A percentile compares a stretch with the other conserved stretches of the same genome.
Conservation (phyloP, 1,284 basidiomycete genomes). For the Moesziomyces sp. region DNA sequence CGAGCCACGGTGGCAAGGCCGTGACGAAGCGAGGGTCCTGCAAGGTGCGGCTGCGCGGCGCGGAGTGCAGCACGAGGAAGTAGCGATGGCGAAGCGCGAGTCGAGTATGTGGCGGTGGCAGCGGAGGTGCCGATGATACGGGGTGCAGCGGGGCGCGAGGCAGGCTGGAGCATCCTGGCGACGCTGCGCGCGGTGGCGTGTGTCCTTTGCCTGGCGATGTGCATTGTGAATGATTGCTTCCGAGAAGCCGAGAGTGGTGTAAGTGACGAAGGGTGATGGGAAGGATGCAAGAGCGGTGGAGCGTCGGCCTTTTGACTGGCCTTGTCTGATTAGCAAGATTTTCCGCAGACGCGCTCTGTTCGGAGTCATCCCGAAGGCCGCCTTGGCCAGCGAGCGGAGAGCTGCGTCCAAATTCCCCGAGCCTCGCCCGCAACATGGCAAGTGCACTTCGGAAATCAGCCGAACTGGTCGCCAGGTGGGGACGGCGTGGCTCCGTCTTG, state of each 20-base stretch:
- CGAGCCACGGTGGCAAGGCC: slow-evolving; percentile 72
- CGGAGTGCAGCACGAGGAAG: slow-evolving; percentile 1
- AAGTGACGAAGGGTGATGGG: neutral
- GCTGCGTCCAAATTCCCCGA: slow-evolving; percentile 16
- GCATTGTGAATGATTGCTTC: slow-evolving; percentile 3
- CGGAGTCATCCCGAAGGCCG: slow-evolving; percentile 31
- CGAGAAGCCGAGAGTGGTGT: neutral
- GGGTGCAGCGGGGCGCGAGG: slow-evolving; percentile 11
- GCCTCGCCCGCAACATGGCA: slow-evolving; percentile 3
- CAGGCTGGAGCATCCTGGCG: slow-evolving; percentile 23
- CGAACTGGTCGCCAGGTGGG: neutral
- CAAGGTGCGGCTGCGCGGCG: neutral
- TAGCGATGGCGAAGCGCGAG: slow-evolving; percentile 6
- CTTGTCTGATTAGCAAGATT: slow-evolving; percentile 18
- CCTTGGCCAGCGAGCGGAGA: neutral
- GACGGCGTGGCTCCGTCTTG: neutral
- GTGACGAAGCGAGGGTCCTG: slow-evolving; percentile 8
- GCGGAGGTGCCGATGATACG: slow-evolving; percentile 27
- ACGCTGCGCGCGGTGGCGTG: slow-evolving; percentile 22
- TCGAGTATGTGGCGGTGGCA: slow-evolving; percentile 17
- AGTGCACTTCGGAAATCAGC: neutral
- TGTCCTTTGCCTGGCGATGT: slow-evolving; percentile 20
- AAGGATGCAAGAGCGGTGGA: neutral
- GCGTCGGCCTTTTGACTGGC: neutral
- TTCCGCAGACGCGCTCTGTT: slow-evolving; percentile 2